Evolutionary conservation across 2,329 filamentous ascomycete genomes (phyloP).

Genomic region (Trichoderma hamatum): DNA sequence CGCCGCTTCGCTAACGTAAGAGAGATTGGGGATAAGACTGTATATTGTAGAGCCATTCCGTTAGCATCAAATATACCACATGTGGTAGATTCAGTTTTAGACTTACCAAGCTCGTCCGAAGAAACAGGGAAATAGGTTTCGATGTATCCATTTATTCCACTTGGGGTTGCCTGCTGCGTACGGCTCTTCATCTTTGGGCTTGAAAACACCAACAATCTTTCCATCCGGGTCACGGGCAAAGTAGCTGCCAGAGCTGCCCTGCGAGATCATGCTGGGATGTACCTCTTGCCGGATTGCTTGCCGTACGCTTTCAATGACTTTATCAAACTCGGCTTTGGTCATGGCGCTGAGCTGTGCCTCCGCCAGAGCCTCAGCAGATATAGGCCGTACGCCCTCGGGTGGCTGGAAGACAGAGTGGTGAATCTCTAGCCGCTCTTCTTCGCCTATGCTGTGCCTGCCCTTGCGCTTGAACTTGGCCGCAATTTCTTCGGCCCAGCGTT

Average conservation of each 20-base stretch:
- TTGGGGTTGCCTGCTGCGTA: constrained; percentile 97
- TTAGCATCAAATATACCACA: background rate
- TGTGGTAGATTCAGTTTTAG: background rate
- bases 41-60: background rate
- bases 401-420: constrained; percentile 96
- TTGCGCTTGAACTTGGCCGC: constrained; percentile 94
- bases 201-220: constrained; percentile 96
- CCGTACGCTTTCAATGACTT: constrained; percentile 86
- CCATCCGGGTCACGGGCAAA: constrained; percentile 91
- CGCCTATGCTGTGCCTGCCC: constrained; percentile 69
- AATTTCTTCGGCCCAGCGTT: constrained; percentile 97
- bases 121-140: constrained; percentile 95
- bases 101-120: constrained; percentile 85
- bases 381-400: constrained; percentile 82
- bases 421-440: constrained; percentile 90
- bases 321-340: constrained; percentile 81
- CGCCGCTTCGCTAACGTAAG: constrained; percentile 96
- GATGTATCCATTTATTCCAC: constrained; percentile 99
- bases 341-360: constrained; percentile 66
- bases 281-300: constrained; percentile 86
- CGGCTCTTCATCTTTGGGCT: constrained; percentile 98
- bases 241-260: constrained; percentile 97
- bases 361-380: constrained; percentile 74
- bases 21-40: constrained; percentile 91
- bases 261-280: constrained; percentile 93